Base-by-base conservation (phyloP, 2,329 filamentous ascomycete species). In the Elsinoe necatrix region DNA sequence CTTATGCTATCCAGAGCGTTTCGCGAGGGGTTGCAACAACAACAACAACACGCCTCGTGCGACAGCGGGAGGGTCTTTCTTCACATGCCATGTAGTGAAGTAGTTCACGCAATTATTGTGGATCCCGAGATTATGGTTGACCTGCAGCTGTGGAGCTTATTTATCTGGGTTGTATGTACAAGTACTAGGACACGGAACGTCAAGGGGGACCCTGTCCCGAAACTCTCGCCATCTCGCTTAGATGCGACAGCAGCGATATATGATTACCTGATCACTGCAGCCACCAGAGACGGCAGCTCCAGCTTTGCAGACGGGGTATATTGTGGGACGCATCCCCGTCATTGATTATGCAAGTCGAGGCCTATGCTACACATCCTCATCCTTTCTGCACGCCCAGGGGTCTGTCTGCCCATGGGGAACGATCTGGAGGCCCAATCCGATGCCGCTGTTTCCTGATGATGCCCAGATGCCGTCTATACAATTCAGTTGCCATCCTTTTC, bases 401-500 rank as follows among this genome's bases (percentile, higher is more conserved):
- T 4, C 34, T 37, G 12, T n/a, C 34, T 37, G 34, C 34, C 27
- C 27, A 29, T 9, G 27, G 27, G 27, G 27, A 4, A 4, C 9
- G 9, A 7, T 11, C 34, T 14, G 5, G 34, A 37, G 5, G 34
- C 14, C 27, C 27, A 29, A 37, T 14, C 34, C 9, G 14, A n/a
- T n/a, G 34, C n/a, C 9, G 16, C 18, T 18, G 41, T 18, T 45
- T 25, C 5, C 14, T 12, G 41, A 11, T 25, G 3, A 20, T 12
- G 25, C 21, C 12, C 12, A n/a, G 18, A 45, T n/a, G 16, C 20
- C 41, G 5, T 45, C 6, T 11, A 23, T 25, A 25, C 11, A n/a
- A 9, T 20, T 50, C 45, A 50, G 23, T 47, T 45, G 39, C 25
- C 52, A 2, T 57, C 66, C 51, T 63, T 60, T 57, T 62, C 63